Conservation (phyloP, 352 stramenopile genomes). For the Plasmopara viticola region DNA sequence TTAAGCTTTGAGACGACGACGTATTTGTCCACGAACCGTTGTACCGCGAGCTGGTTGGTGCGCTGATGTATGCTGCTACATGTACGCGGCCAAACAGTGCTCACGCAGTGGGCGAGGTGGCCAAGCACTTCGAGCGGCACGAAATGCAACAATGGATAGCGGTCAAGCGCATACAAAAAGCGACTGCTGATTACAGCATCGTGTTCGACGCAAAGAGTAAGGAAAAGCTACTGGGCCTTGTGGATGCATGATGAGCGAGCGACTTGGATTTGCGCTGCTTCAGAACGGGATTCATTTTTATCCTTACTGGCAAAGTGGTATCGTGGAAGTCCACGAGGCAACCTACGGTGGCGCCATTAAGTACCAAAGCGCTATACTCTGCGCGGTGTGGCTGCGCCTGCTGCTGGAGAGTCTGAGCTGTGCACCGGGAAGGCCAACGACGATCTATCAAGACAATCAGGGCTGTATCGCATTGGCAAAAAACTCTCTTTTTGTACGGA, state of each 20-base stretch:
- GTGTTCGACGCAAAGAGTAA: not conserved
- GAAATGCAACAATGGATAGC: not conserved
- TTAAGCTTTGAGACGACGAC: too few relatives aligned
- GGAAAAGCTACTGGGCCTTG: not conserved
- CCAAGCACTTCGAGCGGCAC: not conserved
- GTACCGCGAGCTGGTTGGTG: not conserved
- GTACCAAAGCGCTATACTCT: not conserved
- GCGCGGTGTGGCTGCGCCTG: not conserved
- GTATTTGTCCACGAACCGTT: not conserved
- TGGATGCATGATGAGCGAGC: not conserved
- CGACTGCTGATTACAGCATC: too few relatives aligned
- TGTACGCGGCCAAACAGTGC: not conserved
- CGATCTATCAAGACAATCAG: not conserved
- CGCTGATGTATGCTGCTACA: not conserved
- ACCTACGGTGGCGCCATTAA: not conserved
- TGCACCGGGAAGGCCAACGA: not conserved
- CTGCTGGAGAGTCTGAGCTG: not conserved
- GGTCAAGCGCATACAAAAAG: not conserved
- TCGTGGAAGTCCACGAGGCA: not conserved
- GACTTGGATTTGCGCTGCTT: not conserved
- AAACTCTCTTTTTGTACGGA: not conserved
- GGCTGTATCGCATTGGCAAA: not conserved
- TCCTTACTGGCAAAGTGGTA: not conserved
- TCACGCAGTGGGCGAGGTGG: not conserved
- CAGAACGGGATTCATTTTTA: not conserved